phyloP scores from a whole-genome alignment of 495 filamentous ascomycete species.

The Staphylotrichum longicolle region DNA sequence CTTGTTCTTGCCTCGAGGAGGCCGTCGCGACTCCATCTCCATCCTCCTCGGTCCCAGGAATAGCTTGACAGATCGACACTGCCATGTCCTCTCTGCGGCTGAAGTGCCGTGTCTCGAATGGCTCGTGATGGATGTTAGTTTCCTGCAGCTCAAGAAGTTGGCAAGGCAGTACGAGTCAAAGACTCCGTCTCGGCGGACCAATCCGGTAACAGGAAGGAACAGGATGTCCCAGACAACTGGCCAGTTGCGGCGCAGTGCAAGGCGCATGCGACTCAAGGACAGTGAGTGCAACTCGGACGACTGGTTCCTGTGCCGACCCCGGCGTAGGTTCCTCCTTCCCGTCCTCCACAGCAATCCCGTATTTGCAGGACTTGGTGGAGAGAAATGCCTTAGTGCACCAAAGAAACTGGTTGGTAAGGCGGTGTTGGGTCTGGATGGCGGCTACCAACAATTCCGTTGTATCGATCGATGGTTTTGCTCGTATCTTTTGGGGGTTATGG shows the following conservation, averaged over 20 bases:
- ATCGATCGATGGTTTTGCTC: too few species aligned
- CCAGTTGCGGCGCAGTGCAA: neutral
- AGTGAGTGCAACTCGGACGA: neutral
- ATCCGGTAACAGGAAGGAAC: neutral
- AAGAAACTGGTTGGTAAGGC: too few species aligned
- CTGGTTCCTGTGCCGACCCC: neutral
- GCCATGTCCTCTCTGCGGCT: neutral
- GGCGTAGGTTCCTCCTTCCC: neutral
- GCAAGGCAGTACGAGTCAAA: neutral
- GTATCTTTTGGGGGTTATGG: too few species aligned
- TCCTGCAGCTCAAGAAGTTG: neutral
- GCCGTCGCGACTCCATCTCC: too few species aligned
- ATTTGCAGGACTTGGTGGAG: too few species aligned
- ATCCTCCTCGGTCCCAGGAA: neutral
- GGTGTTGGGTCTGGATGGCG: too few species aligned
- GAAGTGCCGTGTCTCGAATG: slow-evolving; percentile 8
- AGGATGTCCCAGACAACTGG: neutral
- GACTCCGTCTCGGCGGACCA: neutral
- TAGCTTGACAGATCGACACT: neutral
- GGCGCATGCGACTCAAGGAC: neutral
- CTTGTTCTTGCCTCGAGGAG: too few species aligned
- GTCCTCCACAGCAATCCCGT: too few species aligned
- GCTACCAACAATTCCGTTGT: too few species aligned
- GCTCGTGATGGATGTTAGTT: neutral
- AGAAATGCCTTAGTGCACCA: too few species aligned